Evolutionary conservation across 352 stramenopile genomes (phyloP).

Genomic region (Phytophthora quininea): DNA sequence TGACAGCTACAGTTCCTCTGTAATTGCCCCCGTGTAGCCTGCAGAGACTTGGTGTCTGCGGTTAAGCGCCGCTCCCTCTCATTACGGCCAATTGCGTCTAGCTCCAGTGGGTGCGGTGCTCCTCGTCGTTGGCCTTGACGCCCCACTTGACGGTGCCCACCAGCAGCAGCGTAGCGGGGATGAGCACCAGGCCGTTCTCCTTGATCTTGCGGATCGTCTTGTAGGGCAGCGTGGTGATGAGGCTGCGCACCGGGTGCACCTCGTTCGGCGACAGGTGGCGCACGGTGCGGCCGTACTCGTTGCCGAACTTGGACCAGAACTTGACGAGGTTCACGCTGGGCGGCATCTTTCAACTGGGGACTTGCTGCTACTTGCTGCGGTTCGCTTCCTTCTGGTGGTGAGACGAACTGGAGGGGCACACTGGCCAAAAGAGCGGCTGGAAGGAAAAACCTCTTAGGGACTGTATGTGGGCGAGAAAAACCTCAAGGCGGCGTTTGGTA

Average conservation of each 20-base stretch:
- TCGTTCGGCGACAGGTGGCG: conserved; percentile 80
- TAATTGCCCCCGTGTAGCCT: too few species aligned
- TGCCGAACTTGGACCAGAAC: conserved; percentile 78
- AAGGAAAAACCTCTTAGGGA: conserved; percentile 39
- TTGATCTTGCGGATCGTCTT: conserved; percentile 85
- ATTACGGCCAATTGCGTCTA: conserved; percentile 28
- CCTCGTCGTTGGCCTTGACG: conserved; percentile 71
- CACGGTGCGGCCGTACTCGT: conserved; percentile 64
- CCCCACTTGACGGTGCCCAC: conserved; percentile 80
- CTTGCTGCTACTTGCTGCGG: conserved; percentile 19
- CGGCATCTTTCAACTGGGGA: conserved; percentile 39
- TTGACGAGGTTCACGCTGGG: conserved; percentile 57
- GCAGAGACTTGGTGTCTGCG: too few species aligned
- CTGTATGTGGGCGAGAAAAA: conserved; percentile 30
- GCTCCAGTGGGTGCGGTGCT: conserved; percentile 83
- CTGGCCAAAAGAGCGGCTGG: conserved; percentile 24
- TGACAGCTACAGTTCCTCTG: too few species aligned
- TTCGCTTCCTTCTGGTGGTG: conserved; percentile 24
- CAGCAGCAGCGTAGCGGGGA: conserved; percentile 64
- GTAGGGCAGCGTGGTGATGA: conserved; percentile 73
- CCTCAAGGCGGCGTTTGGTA: not conserved
- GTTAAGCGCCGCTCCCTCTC: not conserved
- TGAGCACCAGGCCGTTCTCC: conserved; percentile 78
- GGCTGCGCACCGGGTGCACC: conserved; percentile 63
- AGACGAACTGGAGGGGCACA: conserved; percentile 15